Base-by-base conservation (phyloP, 176 grass and related monocot species). In the Zea luxurians region DNA sequence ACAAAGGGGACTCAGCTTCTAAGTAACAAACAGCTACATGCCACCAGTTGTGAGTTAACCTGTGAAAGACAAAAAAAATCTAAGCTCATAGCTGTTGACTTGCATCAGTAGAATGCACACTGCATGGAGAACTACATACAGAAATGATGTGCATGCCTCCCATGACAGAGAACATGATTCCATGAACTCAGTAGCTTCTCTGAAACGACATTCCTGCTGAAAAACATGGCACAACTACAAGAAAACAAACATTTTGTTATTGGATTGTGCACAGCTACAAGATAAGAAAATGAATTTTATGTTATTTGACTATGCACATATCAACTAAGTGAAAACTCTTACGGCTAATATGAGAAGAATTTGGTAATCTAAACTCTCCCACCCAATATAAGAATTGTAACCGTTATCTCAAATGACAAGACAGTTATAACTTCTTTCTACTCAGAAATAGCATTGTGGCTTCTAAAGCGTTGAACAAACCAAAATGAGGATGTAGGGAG, bases 21-120 rank as follows among this genome's bases (percentile, higher is more conserved):
- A 93, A 75, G 79, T 93, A 93, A 86, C 91, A 93, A 79, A 93
- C 75, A 74, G 85, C 85, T 9, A 93, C 76, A 71, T 93, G 91
- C 88, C 91, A 93, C 88, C 88, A 93, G 55, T 93, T 93, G 67
- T 93, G 91, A 34, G 88, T 93, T 37, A 83, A 55, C 85, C 91
- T 93, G 64, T 57, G 78, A 45, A 2, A 43, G 37, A 48, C 9
- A 61, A 66, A 40, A 59, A 60, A 47, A 50, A 76, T 70, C 9
- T 7, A 76, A 15, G 48, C 48, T 40, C 7, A 17, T 58, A 3
- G 7, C 4, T 69, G 13, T 62, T 74, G 15, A 74, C 6, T 68
- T 42, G 5, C 37, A 71, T 7, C 17, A 73, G 13, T 21, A 52
- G 9, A 65, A 68, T 44, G 43, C 4, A 66, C 5, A 86, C 43